A percentile compares a stretch with the other conserved stretches of the same genome.
phyloP scores from a whole-genome alignment of 345 rosid genomes.

The Lepidium sativum region DNA sequence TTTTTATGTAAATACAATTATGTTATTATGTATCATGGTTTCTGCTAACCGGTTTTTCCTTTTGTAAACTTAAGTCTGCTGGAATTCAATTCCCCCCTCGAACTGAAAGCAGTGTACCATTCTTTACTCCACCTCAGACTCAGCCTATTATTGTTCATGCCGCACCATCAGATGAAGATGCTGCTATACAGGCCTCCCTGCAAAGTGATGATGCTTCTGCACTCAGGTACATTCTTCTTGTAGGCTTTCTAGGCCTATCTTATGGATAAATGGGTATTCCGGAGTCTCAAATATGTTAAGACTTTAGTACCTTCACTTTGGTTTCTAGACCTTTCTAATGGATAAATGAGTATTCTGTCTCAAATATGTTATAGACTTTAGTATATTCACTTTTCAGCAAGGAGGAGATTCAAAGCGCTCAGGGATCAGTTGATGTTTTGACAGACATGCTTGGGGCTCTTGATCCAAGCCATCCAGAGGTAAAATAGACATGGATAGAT shows the following conservation, averaged over 20 bases:
- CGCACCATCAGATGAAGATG: slow-evolving; percentile 64
- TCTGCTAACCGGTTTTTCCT: not conserved
- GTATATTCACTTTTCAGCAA: slow-evolving; percentile 35
- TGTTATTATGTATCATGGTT: not conserved
- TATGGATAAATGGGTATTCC: not conserved
- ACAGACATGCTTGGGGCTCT: slow-evolving; percentile 82
- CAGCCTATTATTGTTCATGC: slow-evolving; percentile 50
- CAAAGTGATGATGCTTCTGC: slow-evolving; percentile 82
- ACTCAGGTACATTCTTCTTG: slow-evolving; percentile 50
- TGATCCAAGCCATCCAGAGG: slow-evolving; percentile 80
- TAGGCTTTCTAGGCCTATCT: not conserved
- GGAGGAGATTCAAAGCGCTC: slow-evolving; percentile 72
- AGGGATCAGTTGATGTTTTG: slow-evolving; percentile 62
- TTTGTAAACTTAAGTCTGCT: slow-evolving; percentile 40
- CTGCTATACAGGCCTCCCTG: slow-evolving; percentile 84
- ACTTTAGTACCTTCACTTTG: not conserved
- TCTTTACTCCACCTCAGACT: slow-evolving; percentile 96
- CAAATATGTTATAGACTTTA: not conserved
- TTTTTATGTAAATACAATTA: not conserved
- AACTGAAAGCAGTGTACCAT: slow-evolving; percentile 66
- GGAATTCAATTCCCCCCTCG: slow-evolving; percentile 93
- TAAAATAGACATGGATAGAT: slow-evolving; percentile 15
- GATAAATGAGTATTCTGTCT: not conserved
- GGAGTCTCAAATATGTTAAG: not conserved
- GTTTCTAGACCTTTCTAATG: not conserved